Evolutionary conservation across 257 asterid species (phyloP).

Genomic region (Fraxinus anomala): DNA sequence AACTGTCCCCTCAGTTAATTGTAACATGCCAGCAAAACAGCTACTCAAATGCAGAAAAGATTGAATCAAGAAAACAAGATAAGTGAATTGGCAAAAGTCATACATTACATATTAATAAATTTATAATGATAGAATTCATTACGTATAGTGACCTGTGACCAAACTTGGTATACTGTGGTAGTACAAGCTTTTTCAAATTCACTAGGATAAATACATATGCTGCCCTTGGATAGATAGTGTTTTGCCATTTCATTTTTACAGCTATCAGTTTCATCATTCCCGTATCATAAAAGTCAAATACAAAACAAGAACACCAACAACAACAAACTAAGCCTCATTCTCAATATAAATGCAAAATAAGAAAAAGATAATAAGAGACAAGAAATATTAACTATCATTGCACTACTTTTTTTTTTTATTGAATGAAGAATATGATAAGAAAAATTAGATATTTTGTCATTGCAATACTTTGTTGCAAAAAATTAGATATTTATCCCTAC

Average conservation of each 20-base stretch:
- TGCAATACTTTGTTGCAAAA: background rate
- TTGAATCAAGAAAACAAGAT: background rate
- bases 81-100: background rate
- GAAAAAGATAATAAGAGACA: too few species aligned
- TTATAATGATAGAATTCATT: constrained; percentile 6
- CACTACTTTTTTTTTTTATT: too few species aligned
- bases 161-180: background rate
- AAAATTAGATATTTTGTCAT: background rate
- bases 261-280: background rate
- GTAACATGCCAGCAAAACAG: background rate
- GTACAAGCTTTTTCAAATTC: background rate
- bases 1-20: constrained; percentile 16
- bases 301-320: background rate
- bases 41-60: background rate
- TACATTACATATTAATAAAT: background rate
- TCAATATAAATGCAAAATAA: background rate
- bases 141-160: constrained; percentile 5
- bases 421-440: background rate
- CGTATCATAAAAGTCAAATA: background rate
- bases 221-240: background rate
- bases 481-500: too few species aligned
- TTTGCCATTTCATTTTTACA: background rate
- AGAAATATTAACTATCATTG: too few species aligned
- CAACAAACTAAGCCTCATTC: background rate
- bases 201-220: background rate